Conservation (phyloP, 352 stramenopile species). For the Thalassiosira sp. region DNA sequence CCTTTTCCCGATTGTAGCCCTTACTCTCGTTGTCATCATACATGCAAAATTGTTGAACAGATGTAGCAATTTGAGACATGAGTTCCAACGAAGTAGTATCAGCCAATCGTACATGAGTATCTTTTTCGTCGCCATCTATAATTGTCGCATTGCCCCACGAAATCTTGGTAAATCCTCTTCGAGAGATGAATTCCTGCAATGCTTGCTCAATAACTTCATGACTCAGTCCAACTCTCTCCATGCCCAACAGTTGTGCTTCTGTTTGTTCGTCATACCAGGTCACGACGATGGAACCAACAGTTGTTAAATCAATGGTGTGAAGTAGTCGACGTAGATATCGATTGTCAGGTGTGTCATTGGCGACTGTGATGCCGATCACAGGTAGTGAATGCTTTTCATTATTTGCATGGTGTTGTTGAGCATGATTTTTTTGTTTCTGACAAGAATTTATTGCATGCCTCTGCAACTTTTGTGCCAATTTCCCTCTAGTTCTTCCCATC, state of each 20-base stretch:
- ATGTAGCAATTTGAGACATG: slow-evolving; percentile 38
- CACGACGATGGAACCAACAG: slow-evolving; percentile 39
- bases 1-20: background rate
- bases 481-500: slow-evolving; percentile 20
- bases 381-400: slow-evolving; percentile 11
- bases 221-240: slow-evolving; percentile 17
- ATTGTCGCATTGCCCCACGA: too few species aligned
- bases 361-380: slow-evolving; percentile 38
- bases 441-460: slow-evolving; percentile 18
- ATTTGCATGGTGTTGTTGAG: background rate
- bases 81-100: slow-evolving; percentile 24
- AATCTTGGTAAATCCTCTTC: slow-evolving; percentile 22
- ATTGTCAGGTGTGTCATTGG: slow-evolving; percentile 38
- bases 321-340: slow-evolving; percentile 41
- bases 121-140: background rate
- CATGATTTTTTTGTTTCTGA: slow-evolving; percentile 3
- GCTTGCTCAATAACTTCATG: slow-evolving; percentile 26
- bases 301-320: slow-evolving; percentile 33
- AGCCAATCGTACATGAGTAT: slow-evolving; percentile 21
- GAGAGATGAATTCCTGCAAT: slow-evolving; percentile 31
- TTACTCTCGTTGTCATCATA: background rate
- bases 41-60: slow-evolving; percentile 42
- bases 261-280: slow-evolving; percentile 50
- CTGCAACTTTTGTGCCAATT: slow-evolving; percentile 16
- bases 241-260: slow-evolving; percentile 15